Percentiles rank a stretch among this genome's conserved stretches.
phyloP scores from a whole-genome alignment of 2,329 filamentous ascomycete genomes.

The Dendrostoma leiphaemia region DNA sequence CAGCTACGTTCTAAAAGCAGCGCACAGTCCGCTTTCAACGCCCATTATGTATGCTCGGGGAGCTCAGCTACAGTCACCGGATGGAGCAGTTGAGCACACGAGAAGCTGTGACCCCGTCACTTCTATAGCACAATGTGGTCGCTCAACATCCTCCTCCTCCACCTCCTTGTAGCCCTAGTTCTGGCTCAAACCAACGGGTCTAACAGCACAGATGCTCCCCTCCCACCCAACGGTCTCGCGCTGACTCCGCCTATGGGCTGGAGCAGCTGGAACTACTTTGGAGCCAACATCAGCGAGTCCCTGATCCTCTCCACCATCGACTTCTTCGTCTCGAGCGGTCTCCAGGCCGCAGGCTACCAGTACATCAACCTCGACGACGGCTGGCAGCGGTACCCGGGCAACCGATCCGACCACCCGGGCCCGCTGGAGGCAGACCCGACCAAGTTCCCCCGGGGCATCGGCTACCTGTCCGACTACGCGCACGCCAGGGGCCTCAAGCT shows the following conservation, averaged over 20 bases:
- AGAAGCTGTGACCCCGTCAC: too few species aligned
- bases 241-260: slow-evolving; percentile 10
- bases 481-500: slow-evolving; percentile 9
- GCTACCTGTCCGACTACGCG: slow-evolving; percentile 2
- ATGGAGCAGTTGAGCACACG: too few species aligned
- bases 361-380: slow-evolving; percentile 10
- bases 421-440: slow-evolving; percentile 1
- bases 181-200: too few species aligned
- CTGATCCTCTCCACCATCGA: slow-evolving; percentile 7
- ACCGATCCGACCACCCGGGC: slow-evolving; percentile 6
- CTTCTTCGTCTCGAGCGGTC: slow-evolving; percentile 4
- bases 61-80: too few species aligned
- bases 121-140: too few species aligned
- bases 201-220: background rate
- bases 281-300: slow-evolving; percentile 8
- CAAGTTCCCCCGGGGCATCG: slow-evolving; percentile 5
- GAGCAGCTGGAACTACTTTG: slow-evolving; percentile 10
- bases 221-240: slow-evolving; percentile 5
- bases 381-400: slow-evolving; percentile 7
- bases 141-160: too few species aligned
- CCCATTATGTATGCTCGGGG: too few species aligned
- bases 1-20: too few species aligned
- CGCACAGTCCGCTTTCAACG: too few species aligned
- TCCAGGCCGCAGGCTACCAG: slow-evolving; percentile 5
- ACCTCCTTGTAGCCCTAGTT: too few species aligned